Base-by-base conservation (phyloP, 2,329 filamentous ascomycete genomes). In the Fusarium sp. region DNA sequence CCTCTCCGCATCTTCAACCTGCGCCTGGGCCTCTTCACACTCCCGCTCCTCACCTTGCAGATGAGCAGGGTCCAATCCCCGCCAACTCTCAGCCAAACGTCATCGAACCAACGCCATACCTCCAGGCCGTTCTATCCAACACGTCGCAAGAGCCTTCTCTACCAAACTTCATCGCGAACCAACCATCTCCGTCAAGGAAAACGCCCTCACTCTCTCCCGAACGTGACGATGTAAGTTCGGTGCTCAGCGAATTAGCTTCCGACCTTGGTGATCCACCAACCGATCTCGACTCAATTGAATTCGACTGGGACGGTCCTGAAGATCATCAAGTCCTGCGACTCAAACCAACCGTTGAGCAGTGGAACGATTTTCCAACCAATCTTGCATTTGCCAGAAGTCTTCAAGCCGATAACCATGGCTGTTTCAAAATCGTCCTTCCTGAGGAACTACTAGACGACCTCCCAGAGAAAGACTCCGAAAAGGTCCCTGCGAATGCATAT, bases 391-490 rank as follows among this genome's bases (percentile, higher is more conserved):
- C 79, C 7, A 72, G 71, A 38, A 67, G 61, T 10, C 75, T 76
- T 3, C 74, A 78, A 18, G 79, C 77, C 22, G 71, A 75, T 14
- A 63, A 68, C 5, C 77, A 81, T 38, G 79, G 79, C 28, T 81
- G 79, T 73, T 81, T 81, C 71, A 81, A 81, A 65, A 75, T 81
- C 7, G 58, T 78, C 24, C 73, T 81, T 15, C 79, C 79, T 3
- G 53, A 70, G 9, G 72, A 74, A 42, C 66, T 81, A 20, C 66
- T 74, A 24, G 78, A 75, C 6, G 67, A 76, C 1, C 71, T 81
- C 1, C 79, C 79, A 8, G 71, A 75, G 18, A 80, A 79, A 61
- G 53, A 68, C 6, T 68, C 71, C 2, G 74, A 77, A 45, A 71
- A 65, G 17, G 75, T 78, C 6, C 67, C 74, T 2, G 78, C 79